phyloP scores from a whole-genome alignment of 2,329 filamentous ascomycete species.

The Whalleya microplaca region DNA sequence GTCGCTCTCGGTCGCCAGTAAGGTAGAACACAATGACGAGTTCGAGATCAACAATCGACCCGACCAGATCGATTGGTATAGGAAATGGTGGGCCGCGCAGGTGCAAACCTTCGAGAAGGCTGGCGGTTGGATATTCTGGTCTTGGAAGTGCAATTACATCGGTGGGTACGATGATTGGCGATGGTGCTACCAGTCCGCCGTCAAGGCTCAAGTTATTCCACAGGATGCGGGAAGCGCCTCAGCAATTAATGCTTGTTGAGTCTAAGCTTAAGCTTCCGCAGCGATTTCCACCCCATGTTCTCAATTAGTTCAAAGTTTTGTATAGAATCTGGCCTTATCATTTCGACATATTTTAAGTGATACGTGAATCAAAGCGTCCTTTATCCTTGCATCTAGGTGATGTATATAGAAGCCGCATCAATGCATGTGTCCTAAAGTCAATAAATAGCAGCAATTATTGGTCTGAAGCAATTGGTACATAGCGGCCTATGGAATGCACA shows the following conservation, averaged over 20 bases:
- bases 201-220: constrained; percentile 32
- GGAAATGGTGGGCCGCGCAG: constrained; percentile 60
- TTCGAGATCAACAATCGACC: constrained; percentile 42
- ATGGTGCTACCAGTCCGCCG: constrained; percentile 50
- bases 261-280: not conserved
- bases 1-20: constrained; percentile 55
- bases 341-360: too few relatives aligned
- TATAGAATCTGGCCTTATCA: too few relatives aligned
- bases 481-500: too few relatives aligned
- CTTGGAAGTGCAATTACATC: constrained; percentile 53
- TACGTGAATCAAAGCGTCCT: too few relatives aligned
- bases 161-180: constrained; percentile 49
- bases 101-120: constrained; percentile 56
- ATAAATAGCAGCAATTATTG: too few relatives aligned
- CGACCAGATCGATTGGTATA: constrained; percentile 54
- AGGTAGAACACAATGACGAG: constrained; percentile 48
- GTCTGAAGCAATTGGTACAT: too few relatives aligned
- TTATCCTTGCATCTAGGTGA: too few relatives aligned
- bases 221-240: constrained; percentile 28
- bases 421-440: too few relatives aligned
- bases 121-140: constrained; percentile 63
- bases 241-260: constrained; percentile 24
- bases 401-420: too few relatives aligned
- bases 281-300: too few relatives aligned
- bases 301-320: too few relatives aligned